Evolutionary conservation across 345 rosid genomes (phyloP).

Genomic region (Raphanus raphanistrum): DNA sequence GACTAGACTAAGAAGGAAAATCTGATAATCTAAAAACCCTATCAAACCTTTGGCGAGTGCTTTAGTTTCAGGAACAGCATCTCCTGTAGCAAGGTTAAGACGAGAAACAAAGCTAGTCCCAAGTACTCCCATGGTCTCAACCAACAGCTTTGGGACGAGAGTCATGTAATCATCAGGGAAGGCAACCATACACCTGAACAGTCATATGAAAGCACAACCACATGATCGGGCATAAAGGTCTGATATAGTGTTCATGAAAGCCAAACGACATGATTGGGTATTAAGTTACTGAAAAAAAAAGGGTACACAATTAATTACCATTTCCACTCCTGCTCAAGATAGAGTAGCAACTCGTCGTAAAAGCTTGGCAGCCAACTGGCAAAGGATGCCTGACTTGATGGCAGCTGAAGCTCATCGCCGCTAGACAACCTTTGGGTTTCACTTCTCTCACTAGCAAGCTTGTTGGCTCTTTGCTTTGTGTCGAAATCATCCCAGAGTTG

Average conservation of each 20-base stretch:
- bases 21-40: constrained; percentile 3
- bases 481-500: constrained; percentile 97
- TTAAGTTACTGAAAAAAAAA: not conserved
- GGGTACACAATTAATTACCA: constrained; percentile 61
- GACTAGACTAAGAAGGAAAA: constrained; percentile 6
- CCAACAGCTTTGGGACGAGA: constrained; percentile 77
- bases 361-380: constrained; percentile 93
- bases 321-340: constrained; percentile 98
- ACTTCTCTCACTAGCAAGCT: constrained; percentile 57
- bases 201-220: constrained; percentile 13
- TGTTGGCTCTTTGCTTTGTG: constrained; percentile 56
- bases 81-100: constrained; percentile 81
- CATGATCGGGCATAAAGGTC: constrained; percentile 14
- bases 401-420: constrained; percentile 48
- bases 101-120: constrained; percentile 80
- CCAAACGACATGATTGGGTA: not conserved
- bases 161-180: constrained; percentile 85
- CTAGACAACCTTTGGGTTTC: constrained; percentile 59
- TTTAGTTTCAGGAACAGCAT: constrained; percentile 92
- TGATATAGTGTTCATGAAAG: constrained; percentile 15
- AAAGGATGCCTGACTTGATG: constrained; percentile 49
- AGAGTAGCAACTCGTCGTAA: constrained; percentile 89
- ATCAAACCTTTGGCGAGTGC: constrained; percentile 78
- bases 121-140: constrained; percentile 78
- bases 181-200: constrained; percentile 85